These are phyloP conservation scores for Heritiera littoralis DNA, from an alignment of 345 rosid genomes.

Conservation along the genomic window DNA sequence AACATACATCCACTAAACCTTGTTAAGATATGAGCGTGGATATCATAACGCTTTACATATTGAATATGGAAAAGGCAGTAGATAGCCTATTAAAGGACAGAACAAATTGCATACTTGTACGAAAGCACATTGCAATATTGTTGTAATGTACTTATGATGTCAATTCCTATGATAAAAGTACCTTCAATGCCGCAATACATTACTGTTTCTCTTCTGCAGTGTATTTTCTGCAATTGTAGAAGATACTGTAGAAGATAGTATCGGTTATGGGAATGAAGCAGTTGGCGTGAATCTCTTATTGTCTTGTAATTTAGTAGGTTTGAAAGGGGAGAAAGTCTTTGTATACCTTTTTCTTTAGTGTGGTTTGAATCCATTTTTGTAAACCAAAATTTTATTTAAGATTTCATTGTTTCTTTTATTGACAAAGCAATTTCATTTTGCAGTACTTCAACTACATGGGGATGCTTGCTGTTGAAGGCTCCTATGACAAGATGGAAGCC, in stretches of 20 bases:
- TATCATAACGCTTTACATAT: not conserved
- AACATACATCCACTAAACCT: not conserved
- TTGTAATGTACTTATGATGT: no score
- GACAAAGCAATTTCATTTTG: constrained; percentile 16
- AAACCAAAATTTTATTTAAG: not conserved
- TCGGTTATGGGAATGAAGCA: not conserved
- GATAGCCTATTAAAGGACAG: not conserved
- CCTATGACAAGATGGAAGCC: constrained; percentile 91
- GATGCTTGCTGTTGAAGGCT: constrained; percentile 91
- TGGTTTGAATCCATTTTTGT: not conserved
- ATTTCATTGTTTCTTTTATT: not conserved
- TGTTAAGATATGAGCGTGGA: not conserved
- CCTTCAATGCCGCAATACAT: no score
- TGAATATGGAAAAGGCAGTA: not conserved
- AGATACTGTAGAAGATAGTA: not conserved
- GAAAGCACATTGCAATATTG: not conserved
- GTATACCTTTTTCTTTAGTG: not conserved
- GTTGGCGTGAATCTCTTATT: not conserved
- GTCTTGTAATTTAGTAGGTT: not conserved
- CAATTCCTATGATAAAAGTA: no score
- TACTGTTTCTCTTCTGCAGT: no score
- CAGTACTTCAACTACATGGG: constrained; percentile 98
- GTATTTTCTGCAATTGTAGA: no score
- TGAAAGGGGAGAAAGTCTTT: not conserved
- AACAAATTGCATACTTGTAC: not conserved